Base-by-base conservation (phyloP, 495 filamentous ascomycete genomes). In the Parachaetomium inaequale region DNA sequence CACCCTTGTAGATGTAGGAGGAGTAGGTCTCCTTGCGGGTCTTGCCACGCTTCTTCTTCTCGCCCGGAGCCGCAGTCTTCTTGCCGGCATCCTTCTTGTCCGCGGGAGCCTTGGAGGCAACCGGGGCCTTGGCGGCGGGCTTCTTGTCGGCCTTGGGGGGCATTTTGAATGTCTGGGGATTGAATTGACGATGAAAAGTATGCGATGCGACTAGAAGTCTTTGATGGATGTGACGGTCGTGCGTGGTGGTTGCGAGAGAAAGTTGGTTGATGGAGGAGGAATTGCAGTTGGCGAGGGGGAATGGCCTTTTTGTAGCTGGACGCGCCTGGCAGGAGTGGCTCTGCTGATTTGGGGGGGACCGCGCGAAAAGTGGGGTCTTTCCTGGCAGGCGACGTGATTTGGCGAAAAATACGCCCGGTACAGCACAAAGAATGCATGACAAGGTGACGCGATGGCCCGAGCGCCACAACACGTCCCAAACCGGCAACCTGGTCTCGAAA, bases 1-100 rank as follows among this genome's bases (percentile, higher is more conserved):
- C 78, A 96, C 94, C 94, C 85, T 98, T 98, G 88, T 98, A 98
- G 84, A 98, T 98, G 88, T 98, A 98, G 46, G 89, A 94, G 68
- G 91, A 96, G 83, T 98, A 98, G 57, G 94, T 98, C 87, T 98
- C 94, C 90, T 97, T 97, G 80, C 94, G 88, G 69, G 94, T 89
- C 93, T 98, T 98, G 85, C 91, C 96, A 71, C 95, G 91, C 92
- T 98, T 98, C 90, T 98, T 98, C 92, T 98, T 98, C 63, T 98
- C 94, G 63, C 93, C 94, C 73, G 91, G 82, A 42, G 92, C 85
- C 40, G 94, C 91, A 45, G 94, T 96, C 88, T 97, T 98, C 91
- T 98, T 98, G 82, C 93, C 93, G 65, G 93, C 95, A 77, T 97
- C 93, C 88, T 98, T 96, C 89, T 98, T 97, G 87, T 97, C 93